phyloP scores from a whole-genome alignment of 176 grass and related monocot species.

The Ampelocalamus luodianensis region DNA sequence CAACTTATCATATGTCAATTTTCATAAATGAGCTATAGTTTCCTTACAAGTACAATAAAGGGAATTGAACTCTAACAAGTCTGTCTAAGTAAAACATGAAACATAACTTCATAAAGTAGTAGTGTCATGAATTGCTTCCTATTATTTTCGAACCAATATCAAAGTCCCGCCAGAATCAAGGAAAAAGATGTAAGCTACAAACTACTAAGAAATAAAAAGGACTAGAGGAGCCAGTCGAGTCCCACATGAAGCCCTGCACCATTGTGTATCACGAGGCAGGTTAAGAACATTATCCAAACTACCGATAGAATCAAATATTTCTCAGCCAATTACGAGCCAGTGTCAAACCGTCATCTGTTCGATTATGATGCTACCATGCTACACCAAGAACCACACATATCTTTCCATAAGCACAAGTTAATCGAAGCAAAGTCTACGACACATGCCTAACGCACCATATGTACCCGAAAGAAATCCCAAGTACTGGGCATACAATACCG shows the following conservation, averaged over 20 bases:
- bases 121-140: not conserved
- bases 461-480: not conserved
- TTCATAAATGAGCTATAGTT: not conserved
- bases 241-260: not conserved
- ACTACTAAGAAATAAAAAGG: not conserved
- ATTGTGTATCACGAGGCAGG: not conserved
- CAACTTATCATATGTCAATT: not conserved
- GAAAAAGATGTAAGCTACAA: not conserved
- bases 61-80: not conserved
- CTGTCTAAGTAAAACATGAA: not conserved
- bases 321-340: not conserved
- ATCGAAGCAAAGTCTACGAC: slow-evolving; percentile 1
- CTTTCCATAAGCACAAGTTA: not conserved
- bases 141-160: not conserved
- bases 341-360: not conserved
- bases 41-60: not conserved
- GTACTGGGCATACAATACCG: not conserved
- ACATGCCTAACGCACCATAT: not conserved
- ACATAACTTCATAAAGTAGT: not conserved
- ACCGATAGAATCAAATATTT: not conserved
- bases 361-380: not conserved
- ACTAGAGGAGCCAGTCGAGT: not conserved
- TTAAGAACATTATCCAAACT: not conserved
- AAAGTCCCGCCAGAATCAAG: not conserved
- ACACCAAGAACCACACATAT: not conserved